Evolutionary conservation across 169 alveolate genomes (phyloP).

Genomic region (Plasmodium gaboni): DNA sequence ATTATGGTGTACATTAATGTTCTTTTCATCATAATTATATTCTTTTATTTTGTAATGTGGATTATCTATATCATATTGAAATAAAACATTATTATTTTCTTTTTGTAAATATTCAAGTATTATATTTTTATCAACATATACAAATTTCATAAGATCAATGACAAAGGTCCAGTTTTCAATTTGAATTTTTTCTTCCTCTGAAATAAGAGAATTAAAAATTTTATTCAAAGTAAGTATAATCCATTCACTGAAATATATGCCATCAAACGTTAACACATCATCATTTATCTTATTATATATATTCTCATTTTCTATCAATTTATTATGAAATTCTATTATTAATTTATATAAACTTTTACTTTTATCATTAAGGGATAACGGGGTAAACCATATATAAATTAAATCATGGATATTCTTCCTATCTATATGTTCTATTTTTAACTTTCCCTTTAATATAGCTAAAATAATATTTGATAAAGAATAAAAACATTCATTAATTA

Average conservation of each 20-base stretch:
- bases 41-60: not conserved
- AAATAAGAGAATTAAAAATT: not conserved
- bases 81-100: not conserved
- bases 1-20: not conserved
- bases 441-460: slow-evolving; percentile 6
- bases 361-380: not conserved
- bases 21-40: not conserved
- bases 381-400: slow-evolving; percentile 60
- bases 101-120: slow-evolving; percentile 14
- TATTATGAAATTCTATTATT: no score
- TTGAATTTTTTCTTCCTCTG: not conserved
- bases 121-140: slow-evolving; percentile 25
- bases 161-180: slow-evolving; percentile 49
- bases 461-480: slow-evolving; percentile 27
- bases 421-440: slow-evolving; percentile 38
- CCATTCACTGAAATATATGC: slow-evolving; percentile 53
- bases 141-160: slow-evolving; percentile 40
- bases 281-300: not conserved
- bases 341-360: not conserved
- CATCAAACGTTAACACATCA: not conserved
- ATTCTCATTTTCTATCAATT: not conserved
- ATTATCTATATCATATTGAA: not conserved
- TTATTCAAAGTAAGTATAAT: slow-evolving; percentile 25
- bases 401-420: slow-evolving; percentile 7
- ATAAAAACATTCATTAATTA: slow-evolving; percentile 59